A percentile compares a stretch with the other conserved stretches of the same genome.
Conservation (phyloP, 139 green algal species). For the Chlorella ohadii region DNA sequence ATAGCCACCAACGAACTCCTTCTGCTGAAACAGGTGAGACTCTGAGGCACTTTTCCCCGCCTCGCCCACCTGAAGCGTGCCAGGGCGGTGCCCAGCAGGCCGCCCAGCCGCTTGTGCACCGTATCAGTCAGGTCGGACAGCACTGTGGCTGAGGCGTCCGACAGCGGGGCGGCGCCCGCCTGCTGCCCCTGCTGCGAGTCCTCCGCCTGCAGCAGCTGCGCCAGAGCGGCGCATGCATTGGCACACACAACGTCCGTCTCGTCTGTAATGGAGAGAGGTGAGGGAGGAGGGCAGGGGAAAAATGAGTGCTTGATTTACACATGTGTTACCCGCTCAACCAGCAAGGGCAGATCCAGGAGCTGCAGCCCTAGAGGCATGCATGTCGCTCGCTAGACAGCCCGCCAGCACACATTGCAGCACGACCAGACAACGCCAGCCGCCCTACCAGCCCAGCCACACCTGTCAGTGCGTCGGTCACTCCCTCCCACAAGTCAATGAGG, state of each 20-base stretch:
- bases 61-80: conserved; percentile 34
- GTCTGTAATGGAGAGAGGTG: neutral
- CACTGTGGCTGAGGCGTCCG: neutral
- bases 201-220: conserved; percentile 9
- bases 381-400: neutral
- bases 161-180: neutral
- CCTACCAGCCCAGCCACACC: neutral
- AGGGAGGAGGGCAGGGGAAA: neutral
- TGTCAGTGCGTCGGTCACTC: conserved; percentile 9
- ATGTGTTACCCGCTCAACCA: no score
- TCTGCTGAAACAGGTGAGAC: no score
- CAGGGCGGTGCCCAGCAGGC: conserved; percentile 30
- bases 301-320: neutral
- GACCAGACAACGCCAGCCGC: no score
- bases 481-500: conserved; percentile 38
- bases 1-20: no score
- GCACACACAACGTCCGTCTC: conserved; percentile 36
- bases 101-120: conserved; percentile 28
- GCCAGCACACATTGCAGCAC: neutral
- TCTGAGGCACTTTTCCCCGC: no score
- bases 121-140: conserved; percentile 19
- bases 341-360: no score
- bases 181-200: neutral
- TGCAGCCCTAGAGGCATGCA: no score
- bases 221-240: conserved; percentile 24